phyloP scores from a whole-genome alignment of 2,329 filamentous ascomycete species.

The Beauveria pseudobassiana region DNA sequence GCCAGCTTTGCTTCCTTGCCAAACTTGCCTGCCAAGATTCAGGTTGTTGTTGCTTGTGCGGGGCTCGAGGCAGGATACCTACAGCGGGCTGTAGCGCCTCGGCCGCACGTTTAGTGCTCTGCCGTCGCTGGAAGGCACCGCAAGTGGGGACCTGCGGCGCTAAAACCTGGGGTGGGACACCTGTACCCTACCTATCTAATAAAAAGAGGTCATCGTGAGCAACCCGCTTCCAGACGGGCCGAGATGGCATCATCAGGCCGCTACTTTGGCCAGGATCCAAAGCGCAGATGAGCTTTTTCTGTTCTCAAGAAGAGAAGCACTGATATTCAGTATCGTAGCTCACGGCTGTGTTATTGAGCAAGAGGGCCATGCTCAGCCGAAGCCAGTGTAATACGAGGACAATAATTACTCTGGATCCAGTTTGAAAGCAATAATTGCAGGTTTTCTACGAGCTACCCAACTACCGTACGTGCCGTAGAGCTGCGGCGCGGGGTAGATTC shows the following conservation, averaged over 20 bases:
- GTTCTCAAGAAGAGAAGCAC: too few species aligned
- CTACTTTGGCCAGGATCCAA: too few species aligned
- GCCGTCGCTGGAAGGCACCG: neutral
- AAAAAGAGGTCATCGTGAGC: neutral
- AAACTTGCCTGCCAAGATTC: neutral
- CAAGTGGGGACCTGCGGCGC: neutral
- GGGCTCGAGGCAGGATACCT: neutral
- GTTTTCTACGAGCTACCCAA: too few species aligned
- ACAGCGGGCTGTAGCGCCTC: neutral
- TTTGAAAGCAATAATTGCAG: too few species aligned
- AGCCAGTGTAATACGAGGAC: neutral
- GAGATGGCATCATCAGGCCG: too few species aligned
- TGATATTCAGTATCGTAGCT: too few species aligned
- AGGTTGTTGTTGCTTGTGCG: neutral
- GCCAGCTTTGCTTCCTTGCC: too few species aligned
- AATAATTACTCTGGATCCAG: too few species aligned
- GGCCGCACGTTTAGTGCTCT: neutral
- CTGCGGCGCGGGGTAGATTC: neutral
- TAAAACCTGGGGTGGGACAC: slow-evolving; percentile 16
- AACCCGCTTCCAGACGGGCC: neutral
- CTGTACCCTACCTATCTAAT: neutral
- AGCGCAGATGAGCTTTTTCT: too few species aligned
- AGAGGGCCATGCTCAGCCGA: too few species aligned
- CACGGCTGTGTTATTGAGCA: too few species aligned
- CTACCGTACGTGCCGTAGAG: neutral